A percentile compares a stretch with the other conserved stretches of the same genome.
phyloP scores from a whole-genome alignment of 345 rosid genomes.

The Camelina laxa region DNA sequence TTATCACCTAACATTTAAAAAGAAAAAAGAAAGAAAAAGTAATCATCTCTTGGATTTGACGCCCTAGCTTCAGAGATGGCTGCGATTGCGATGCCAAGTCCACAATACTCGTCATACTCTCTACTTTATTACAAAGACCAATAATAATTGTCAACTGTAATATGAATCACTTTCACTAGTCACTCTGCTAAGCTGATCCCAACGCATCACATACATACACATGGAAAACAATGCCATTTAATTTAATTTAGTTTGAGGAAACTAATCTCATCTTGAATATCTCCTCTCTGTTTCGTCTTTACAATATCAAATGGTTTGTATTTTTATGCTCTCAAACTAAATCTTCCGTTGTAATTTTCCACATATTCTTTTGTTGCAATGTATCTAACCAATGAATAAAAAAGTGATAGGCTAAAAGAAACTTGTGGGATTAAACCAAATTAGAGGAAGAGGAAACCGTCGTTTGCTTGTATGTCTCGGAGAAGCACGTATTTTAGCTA shows the following conservation, averaged over 20 bases:
- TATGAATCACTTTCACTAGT: constrained; percentile 7
- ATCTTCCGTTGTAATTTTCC: background rate
- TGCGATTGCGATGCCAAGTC: constrained; percentile 33
- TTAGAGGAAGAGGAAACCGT: constrained; percentile 20
- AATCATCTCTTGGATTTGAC: constrained; percentile 5
- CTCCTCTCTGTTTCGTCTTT: constrained; percentile 2
- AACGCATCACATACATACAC: constrained; percentile 20
- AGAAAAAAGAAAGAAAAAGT: background rate
- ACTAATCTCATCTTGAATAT: background rate
- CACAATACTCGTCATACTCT: constrained; percentile 17
- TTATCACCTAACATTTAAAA: background rate
- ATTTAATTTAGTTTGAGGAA: background rate
- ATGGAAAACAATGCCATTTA: constrained; percentile 9
- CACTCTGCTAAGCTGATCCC: constrained; percentile 12
- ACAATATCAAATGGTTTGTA: background rate
- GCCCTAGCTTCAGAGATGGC: constrained; percentile 24
- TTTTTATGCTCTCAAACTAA: background rate
- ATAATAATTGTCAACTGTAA: constrained; percentile 13
- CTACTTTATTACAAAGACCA: constrained; percentile 12
- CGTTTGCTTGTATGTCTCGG: constrained; percentile 36
- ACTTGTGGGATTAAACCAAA: background rate
- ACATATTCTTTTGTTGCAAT: background rate
- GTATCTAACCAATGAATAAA: background rate
- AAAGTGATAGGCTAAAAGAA: background rate
- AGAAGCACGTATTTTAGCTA: constrained; percentile 20